Percentiles rank a stretch among this genome's conserved stretches.
Conservation (phyloP, 23 red algal genomes). For the Rhodosorus marinus region DNA sequence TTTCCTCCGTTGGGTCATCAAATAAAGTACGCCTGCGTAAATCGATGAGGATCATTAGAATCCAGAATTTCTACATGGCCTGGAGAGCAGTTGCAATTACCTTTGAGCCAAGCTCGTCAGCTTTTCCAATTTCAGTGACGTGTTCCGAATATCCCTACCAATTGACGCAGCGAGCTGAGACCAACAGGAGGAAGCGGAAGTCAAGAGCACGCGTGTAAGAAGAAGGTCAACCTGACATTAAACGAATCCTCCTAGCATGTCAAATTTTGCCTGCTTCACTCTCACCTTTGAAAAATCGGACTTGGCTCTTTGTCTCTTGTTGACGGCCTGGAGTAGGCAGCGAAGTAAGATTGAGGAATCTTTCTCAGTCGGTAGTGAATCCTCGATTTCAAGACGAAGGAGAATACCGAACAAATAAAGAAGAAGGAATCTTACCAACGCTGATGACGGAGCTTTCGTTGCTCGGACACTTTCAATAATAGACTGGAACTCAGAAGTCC, state of each 20-base stretch:
- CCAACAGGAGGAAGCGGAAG: slow-evolving; percentile 33
- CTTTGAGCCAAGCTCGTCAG: slow-evolving; percentile 50
- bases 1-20: slow-evolving; percentile 80
- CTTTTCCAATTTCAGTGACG: slow-evolving; percentile 46
- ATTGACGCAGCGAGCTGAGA: slow-evolving; percentile 39
- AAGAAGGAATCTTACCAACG: background rate
- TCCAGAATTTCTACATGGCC: too few species aligned
- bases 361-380: background rate
- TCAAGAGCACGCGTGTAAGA: background rate
- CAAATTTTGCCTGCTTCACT: background rate
- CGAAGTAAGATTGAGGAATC: background rate
- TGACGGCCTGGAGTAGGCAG: background rate
- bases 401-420: background rate
- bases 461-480: slow-evolving; percentile 1
- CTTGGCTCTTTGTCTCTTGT: too few species aligned
- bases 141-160: slow-evolving; percentile 35
- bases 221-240: background rate
- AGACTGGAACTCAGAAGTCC: background rate
- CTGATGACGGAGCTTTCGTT: background rate
- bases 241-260: background rate
- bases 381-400: background rate
- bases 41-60: too few species aligned
- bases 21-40: slow-evolving; percentile 74
- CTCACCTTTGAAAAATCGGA: background rate
- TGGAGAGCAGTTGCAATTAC: too few species aligned